These are phyloP conservation scores for Brassica juncea DNA, from an alignment of 345 rosid species.

Conservation along the genomic window DNA sequence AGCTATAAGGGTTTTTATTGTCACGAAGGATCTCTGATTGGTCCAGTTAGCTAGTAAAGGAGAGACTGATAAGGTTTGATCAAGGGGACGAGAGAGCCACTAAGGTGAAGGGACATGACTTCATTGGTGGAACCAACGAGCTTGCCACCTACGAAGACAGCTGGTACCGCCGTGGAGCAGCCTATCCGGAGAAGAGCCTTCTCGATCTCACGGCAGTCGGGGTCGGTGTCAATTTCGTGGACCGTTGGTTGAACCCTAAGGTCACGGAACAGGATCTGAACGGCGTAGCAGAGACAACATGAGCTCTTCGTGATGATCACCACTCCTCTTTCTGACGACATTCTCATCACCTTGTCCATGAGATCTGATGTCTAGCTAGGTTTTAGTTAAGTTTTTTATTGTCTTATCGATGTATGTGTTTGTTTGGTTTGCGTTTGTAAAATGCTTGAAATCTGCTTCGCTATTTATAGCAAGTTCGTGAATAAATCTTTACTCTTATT, in stretches of 20 bases:
- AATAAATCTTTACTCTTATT: slow-evolving; percentile 12
- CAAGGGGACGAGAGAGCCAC: slow-evolving; percentile 63
- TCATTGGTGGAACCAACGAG: slow-evolving; percentile 77
- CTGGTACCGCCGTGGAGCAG: slow-evolving; percentile 65
- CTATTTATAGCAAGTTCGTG: slow-evolving; percentile 64
- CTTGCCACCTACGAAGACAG: slow-evolving; percentile 73
- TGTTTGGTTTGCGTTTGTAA: slow-evolving; percentile 14
- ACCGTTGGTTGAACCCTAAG: slow-evolving; percentile 63
- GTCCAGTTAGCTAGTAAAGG: slow-evolving; percentile 24
- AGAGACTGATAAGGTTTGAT: slow-evolving; percentile 62
- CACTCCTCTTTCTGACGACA: slow-evolving; percentile 65
- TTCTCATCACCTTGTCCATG: slow-evolving; percentile 69
- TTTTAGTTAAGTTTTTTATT: not conserved
- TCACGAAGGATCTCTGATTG: not conserved
- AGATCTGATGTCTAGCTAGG: slow-evolving; percentile 2
- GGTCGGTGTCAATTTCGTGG: slow-evolving; percentile 72
- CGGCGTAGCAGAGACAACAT: slow-evolving; percentile 78
- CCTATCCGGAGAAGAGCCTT: slow-evolving; percentile 70
- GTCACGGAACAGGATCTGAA: slow-evolving; percentile 67
- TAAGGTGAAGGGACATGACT: slow-evolving; percentile 83
- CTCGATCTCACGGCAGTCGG: slow-evolving; percentile 75
- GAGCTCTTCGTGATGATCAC: slow-evolving; percentile 85
- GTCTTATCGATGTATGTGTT: not conserved
- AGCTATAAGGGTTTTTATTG: slow-evolving; percentile 24
- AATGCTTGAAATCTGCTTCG: slow-evolving; percentile 25